Evolutionary conservation across 2,329 filamentous ascomycete species (phyloP).

Genomic region (Pyricularia sp.): DNA sequence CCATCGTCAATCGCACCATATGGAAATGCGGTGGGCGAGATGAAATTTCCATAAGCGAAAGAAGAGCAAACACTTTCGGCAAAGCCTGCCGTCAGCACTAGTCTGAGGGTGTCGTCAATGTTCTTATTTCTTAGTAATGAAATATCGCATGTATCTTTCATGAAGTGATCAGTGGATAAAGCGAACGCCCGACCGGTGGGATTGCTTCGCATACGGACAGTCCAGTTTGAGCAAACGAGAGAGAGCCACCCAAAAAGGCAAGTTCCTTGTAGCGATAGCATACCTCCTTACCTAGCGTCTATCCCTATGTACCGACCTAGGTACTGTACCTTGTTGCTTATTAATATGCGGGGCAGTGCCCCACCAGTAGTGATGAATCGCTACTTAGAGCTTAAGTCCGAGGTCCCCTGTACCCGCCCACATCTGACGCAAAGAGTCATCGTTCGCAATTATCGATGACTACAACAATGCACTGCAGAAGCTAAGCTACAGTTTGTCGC

Average conservation of each 20-base stretch:
- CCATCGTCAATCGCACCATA: neutral
- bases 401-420: neutral
- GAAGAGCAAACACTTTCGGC: neutral
- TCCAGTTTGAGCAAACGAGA: neutral
- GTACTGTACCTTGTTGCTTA: too few relatives aligned
- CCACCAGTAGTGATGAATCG: neutral
- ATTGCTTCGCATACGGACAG: neutral
- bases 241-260: neutral
- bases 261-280: neutral
- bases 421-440: neutral
- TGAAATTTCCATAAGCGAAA: neutral
- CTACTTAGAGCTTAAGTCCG: neutral
- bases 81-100: neutral
- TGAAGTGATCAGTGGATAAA: neutral
- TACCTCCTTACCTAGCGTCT: too few relatives aligned
- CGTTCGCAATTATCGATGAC: neutral
- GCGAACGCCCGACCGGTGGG: neutral
- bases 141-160: neutral
- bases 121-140: neutral
- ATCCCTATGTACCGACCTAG: too few relatives aligned
- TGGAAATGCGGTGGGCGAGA: neutral
- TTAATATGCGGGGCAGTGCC: neutral
- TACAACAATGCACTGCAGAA: neutral
- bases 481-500: neutral
- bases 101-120: neutral